A percentile compares a stretch with the other conserved stretches of the same genome.
Evolutionary conservation across 2,329 filamentous ascomycete genomes (phyloP).

Genomic region (Erysiphe pulchra): DNA sequence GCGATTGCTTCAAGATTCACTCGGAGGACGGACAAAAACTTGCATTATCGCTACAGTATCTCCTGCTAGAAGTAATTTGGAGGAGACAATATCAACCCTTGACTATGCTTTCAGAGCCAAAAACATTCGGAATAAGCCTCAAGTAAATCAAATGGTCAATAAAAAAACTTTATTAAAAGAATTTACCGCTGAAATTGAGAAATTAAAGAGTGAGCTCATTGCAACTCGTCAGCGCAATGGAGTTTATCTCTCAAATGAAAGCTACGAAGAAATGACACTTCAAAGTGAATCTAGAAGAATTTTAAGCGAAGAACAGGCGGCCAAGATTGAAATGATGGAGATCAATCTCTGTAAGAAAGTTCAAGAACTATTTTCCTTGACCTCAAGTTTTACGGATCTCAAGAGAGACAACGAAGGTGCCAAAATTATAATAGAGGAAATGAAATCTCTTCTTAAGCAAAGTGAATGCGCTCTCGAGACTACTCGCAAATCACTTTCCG

Average conservation of each 20-base stretch:
- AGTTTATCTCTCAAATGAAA: slow-evolving; percentile 73
- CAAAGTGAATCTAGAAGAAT: slow-evolving; percentile 84
- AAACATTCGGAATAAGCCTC: slow-evolving; percentile 95
- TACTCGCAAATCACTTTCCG: slow-evolving; percentile 49
- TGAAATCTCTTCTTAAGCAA: slow-evolving; percentile 59
- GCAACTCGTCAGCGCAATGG: slow-evolving; percentile 82
- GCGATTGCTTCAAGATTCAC: slow-evolving; percentile 77
- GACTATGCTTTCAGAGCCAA: slow-evolving; percentile 97
- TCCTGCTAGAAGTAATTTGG: slow-evolving; percentile 78
- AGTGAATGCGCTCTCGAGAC: slow-evolving; percentile 63
- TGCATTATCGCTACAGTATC: slow-evolving; percentile 97
- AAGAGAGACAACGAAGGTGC: slow-evolving; percentile 77
- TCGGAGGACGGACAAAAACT: slow-evolving; percentile 86
- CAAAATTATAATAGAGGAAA: slow-evolving; percentile 45
- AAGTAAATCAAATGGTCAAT: slow-evolving; percentile 73
- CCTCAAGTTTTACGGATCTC: slow-evolving; percentile 61
- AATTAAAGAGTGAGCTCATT: slow-evolving; percentile 78
- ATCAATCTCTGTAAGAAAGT: slow-evolving; percentile 76
- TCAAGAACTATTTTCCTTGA: slow-evolving; percentile 71
- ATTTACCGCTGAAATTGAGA: slow-evolving; percentile 81
- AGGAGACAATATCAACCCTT: slow-evolving; percentile 93
- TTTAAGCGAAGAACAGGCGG: slow-evolving; percentile 71
- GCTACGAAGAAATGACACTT: slow-evolving; percentile 72
- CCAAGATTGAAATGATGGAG: slow-evolving; percentile 82
- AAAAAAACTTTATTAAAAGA: slow-evolving; percentile 83